Evolutionary conservation across 2,329 filamentous ascomycete species (phyloP), one percentile per base, ranked within the genome.

Genomic region (Tolypocladium guangdongense): DNA sequence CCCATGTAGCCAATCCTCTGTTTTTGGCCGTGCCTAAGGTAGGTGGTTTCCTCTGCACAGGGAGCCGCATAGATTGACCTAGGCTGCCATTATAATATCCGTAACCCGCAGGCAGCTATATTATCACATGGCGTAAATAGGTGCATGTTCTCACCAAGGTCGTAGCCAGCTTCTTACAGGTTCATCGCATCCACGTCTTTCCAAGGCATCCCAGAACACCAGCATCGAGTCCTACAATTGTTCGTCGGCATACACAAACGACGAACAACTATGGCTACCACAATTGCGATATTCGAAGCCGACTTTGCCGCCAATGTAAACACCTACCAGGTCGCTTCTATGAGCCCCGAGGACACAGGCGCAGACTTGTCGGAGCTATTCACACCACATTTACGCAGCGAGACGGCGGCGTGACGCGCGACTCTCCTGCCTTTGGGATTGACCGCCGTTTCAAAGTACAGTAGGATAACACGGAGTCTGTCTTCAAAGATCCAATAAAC

Each of bases 91-190:
- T 12, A 33, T 33, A 11, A 33, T 33, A 33, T 33, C 32, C 32
- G 32, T 14, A 33, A 33, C 2, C 12, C 32, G 32, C 32, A 33
- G 32, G 32, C 32, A 33, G 32, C 41, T 3, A 18, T 24, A 4
- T 1, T 24, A 20, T 27, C 7, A 14, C 24, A 1, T 27, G 3
- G 12, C 11, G 16, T 30, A 18, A 30, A 30, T 32, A 16, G 11
- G 18, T n/a, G 18, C 27, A 32, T 46, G 8, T 12, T 1, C 16
- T 46, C 43, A 8, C 24, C 7, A 1, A 10, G 12, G 8, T 16
- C 3, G 3, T 7, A 2, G 7, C 7, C 18, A 32, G 5, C 3
- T n/a, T 10, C 16, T 5, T 11, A n/a, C 16, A n/a, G 4, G 1
- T n/a, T 32, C 16, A n/a, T 30, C 22, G 18, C 41, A 6, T 18